Evolutionary conservation across 169 alveolate species (phyloP).

Genomic region (Plasmodium falciparum): DNA sequence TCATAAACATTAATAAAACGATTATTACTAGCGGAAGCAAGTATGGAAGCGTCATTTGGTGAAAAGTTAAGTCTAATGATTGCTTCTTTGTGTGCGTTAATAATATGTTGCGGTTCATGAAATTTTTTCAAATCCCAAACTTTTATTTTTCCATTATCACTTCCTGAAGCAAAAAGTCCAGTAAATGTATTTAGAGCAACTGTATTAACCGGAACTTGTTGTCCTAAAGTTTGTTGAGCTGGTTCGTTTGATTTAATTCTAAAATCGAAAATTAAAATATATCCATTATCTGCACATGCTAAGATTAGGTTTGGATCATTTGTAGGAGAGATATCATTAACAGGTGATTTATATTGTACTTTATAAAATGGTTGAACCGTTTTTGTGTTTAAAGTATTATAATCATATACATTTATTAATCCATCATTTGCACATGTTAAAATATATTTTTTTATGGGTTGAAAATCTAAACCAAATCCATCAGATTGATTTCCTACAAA

Average conservation of each 20-base stretch:
- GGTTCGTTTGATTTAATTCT: constrained; percentile 47
- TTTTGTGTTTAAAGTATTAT: constrained; percentile 11
- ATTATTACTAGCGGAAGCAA: constrained; percentile 58
- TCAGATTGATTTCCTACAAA: constrained; percentile 42
- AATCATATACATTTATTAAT: constrained; percentile 14
- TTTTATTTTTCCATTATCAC: constrained; percentile 70
- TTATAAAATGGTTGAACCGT: constrained; percentile 17
- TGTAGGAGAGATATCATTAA: constrained; percentile 48
- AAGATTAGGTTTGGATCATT: constrained; percentile 53
- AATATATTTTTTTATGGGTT: constrained; percentile 8
- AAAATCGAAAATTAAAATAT: constrained; percentile 41
- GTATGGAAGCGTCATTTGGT: constrained; percentile 50
- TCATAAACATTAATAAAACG: constrained; percentile 49
- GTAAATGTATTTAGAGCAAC: constrained; percentile 31
- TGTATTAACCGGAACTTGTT: constrained; percentile 55
- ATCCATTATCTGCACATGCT: constrained; percentile 71
- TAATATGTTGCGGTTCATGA: constrained; percentile 50
- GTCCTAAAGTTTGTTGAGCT: constrained; percentile 46
- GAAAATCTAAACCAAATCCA: constrained; percentile 58
- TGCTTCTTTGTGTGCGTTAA: constrained; percentile 64
- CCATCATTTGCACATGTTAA: constrained; percentile 73
- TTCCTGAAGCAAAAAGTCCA: constrained; percentile 68
- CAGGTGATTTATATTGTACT: constrained; percentile 42
- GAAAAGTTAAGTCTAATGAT: constrained; percentile 55
- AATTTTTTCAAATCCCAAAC: constrained; percentile 58